Percentiles rank a stretch among this genome's conserved stretches.
Evolutionary conservation across 192 early-diverging fungal genomes (phyloP).

Genomic region (Backusella macrospora): DNA sequence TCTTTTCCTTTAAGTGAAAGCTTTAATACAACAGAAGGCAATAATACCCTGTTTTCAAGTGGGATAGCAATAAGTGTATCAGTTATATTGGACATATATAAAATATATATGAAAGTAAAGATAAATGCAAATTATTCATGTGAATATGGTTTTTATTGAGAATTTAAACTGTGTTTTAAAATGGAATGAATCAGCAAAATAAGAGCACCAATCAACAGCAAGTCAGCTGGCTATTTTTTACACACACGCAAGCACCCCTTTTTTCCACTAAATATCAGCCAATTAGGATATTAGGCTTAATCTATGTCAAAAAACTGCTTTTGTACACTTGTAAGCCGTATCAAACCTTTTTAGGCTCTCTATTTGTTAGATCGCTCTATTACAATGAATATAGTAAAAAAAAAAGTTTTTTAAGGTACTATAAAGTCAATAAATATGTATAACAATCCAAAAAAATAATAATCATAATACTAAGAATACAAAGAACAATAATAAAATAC

Average conservation of each 20-base stretch:
- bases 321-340: no score
- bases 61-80: slow-evolving; percentile 31
- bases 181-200: not conserved
- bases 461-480: no score
- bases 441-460: no score
- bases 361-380: no score
- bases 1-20: slow-evolving; percentile 26
- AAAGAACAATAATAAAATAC: no score
- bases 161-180: slow-evolving; percentile 1
- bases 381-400: no score
- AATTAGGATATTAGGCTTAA: no score
- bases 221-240: not conserved
- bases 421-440: no score
- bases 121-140: slow-evolving; percentile 9
- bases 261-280: no score
- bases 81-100: slow-evolving; percentile 15
- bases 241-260: not conserved
- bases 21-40: slow-evolving; percentile 37
- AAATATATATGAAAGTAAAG: not conserved
- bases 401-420: no score
- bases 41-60: slow-evolving; percentile 31
- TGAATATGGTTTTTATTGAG: not conserved
- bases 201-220: not conserved
- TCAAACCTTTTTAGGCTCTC: no score
- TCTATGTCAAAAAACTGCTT: no score